phyloP scores from a whole-genome alignment of 768 basidiomycete genomes.

The Leccinum disarticulatum region DNA sequence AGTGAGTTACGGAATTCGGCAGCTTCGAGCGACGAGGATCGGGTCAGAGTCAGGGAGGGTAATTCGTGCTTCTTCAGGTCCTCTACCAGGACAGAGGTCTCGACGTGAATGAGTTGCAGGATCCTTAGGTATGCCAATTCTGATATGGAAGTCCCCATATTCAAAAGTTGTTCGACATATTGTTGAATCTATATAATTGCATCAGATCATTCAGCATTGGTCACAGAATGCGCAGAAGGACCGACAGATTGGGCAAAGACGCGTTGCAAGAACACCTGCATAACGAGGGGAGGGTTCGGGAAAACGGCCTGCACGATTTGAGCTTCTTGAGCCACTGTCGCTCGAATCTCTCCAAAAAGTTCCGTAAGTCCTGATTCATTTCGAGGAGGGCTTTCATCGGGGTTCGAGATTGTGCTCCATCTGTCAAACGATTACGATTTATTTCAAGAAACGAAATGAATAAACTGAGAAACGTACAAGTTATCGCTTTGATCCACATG shows the following conservation, averaged over 20 bases:
- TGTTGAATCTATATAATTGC: slow-evolving; percentile 77
- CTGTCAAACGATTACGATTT: slow-evolving; percentile 39
- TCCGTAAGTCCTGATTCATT: slow-evolving; percentile 76
- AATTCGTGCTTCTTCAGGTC: slow-evolving; percentile 91
- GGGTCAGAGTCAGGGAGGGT: slow-evolving; percentile 56
- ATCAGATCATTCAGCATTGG: slow-evolving; percentile 8
- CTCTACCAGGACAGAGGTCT: slow-evolving; percentile 77
- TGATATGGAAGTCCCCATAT: slow-evolving; percentile 70
- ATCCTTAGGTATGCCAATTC: slow-evolving; percentile 90
- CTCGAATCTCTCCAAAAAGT: slow-evolving; percentile 83
- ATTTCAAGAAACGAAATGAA: slow-evolving; percentile 1
- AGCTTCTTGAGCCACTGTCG: slow-evolving; percentile 91
- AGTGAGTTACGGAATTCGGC: slow-evolving; percentile 60
- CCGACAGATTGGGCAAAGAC: slow-evolving; percentile 96
- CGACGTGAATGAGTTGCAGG: slow-evolving; percentile 81
- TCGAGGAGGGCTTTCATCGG: slow-evolving; percentile 73
- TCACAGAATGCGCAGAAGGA: slow-evolving; percentile 1
- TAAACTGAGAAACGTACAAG: slow-evolving; percentile 44
- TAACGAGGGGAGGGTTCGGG: slow-evolving; percentile 92
- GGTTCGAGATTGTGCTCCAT: slow-evolving; percentile 81
- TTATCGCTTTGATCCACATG: slow-evolving; percentile 53
- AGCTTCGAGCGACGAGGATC: slow-evolving; percentile 60
- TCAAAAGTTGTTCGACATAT: slow-evolving; percentile 88
- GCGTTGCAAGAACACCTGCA: slow-evolving; percentile 96
- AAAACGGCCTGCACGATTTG: slow-evolving; percentile 99